These are phyloP conservation scores for Cyclotella cryptica DNA, from an alignment of 108 stramenopile species.

Conservation along the genomic window DNA sequence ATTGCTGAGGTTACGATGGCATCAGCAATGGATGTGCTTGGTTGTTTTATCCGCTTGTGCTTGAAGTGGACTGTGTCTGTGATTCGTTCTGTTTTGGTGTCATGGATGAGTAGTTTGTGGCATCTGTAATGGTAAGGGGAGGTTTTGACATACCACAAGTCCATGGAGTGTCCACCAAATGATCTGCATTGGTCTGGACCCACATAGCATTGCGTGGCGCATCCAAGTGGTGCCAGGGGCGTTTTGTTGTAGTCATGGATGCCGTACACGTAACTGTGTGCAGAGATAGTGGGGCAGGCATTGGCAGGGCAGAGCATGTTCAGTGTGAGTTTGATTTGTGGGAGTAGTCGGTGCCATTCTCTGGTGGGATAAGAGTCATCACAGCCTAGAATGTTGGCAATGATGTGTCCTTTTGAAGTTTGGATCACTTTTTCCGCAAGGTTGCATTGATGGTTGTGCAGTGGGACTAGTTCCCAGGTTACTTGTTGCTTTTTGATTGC, in stretches of 20 bases:
- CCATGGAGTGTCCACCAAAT: conserved; percentile 9
- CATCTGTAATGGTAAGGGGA: conserved; percentile 26
- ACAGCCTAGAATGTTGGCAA: conserved; percentile 37
- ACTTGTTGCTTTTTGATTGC: neutral
- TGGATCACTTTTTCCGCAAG: conserved; percentile 53
- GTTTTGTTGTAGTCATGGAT: conserved; percentile 45
- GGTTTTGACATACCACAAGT: conserved; percentile 16
- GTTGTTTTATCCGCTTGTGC: neutral
- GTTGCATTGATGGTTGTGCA: conserved; percentile 43
- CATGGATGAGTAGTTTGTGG: conserved; percentile 2
- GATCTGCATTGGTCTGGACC: conserved; percentile 21
- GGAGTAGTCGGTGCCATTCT: conserved; percentile 44
- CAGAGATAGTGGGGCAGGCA: conserved; percentile 31
- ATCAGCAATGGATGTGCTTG: neutral
- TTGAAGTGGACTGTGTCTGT: neutral
- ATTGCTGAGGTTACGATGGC: neutral
- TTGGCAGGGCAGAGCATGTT: conserved; percentile 46
- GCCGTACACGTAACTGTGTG: conserved; percentile 12
- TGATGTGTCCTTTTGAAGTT: conserved; percentile 55
- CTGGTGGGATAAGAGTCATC: conserved; percentile 39
- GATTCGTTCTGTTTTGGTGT: conserved; percentile 9
- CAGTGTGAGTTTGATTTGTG: conserved; percentile 43
- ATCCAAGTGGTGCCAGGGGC: conserved; percentile 55
- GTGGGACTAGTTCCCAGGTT: conserved; percentile 34
- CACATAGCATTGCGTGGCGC: conserved; percentile 14